Percentiles rank a stretch among this genome's conserved stretches.
Evolutionary conservation across 164 flowering plant genomes (phyloP).

Genomic region (Stephania yunnanensis): DNA sequence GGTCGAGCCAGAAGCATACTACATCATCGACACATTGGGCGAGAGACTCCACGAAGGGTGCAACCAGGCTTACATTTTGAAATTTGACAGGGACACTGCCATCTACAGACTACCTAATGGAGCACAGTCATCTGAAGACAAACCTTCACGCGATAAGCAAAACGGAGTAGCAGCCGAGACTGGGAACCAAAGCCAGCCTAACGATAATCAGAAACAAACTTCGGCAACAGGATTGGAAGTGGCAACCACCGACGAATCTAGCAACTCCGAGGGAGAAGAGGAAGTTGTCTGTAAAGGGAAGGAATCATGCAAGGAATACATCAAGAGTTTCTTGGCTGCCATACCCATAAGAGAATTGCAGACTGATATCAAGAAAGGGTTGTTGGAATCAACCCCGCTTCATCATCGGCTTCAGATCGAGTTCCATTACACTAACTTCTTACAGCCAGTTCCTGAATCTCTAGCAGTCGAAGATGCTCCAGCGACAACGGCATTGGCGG

Average conservation of each 20-base stretch:
- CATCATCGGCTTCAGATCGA: conserved; percentile 93
- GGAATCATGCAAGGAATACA: conserved; percentile 89
- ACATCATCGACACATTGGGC: conserved; percentile 89
- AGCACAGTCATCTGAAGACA: conserved; percentile 34
- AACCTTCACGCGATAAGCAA: conserved; percentile 33
- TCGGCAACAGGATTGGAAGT: conserved; percentile 8
- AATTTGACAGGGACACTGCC: conserved; percentile 56
- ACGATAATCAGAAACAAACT: conserved; percentile 14
- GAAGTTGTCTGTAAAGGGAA: conserved; percentile 71
- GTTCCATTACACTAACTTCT: conserved; percentile 60
- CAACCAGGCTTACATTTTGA: conserved; percentile 80
- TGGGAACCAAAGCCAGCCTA: conserved; percentile 19
- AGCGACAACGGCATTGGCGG: not conserved
- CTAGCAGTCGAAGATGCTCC: conserved; percentile 15
- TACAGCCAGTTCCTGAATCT: conserved; percentile 22
- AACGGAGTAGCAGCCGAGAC: conserved; percentile 21
- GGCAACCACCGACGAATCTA: conserved; percentile 29
- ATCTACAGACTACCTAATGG: conserved; percentile 38
- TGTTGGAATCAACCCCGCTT: conserved; percentile 55
- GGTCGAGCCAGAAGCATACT: conserved; percentile 80
- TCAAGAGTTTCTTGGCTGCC: conserved; percentile 92
- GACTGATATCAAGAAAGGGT: conserved; percentile 81
- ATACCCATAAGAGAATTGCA: conserved; percentile 89
- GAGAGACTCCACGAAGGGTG: conserved; percentile 95
- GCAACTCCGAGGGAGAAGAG: conserved; percentile 30